Evolutionary conservation across 2,329 filamentous ascomycete genomes (phyloP).

Genomic region (Bretziella fagacearum): DNA sequence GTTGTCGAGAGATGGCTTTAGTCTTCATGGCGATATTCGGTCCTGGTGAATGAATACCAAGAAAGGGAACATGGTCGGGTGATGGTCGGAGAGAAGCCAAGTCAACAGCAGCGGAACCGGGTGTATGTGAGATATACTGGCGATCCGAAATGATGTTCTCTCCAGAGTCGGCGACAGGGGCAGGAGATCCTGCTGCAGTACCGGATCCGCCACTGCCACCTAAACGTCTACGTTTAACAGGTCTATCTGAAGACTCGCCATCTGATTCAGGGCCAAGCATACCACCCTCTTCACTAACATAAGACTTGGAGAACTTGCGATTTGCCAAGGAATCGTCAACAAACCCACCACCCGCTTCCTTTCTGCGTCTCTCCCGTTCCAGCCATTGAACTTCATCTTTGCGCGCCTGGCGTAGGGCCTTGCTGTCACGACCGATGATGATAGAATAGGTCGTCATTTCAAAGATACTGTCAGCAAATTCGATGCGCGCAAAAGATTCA

Average conservation of each 20-base stretch:
- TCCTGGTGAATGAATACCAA: slow-evolving; percentile 55
- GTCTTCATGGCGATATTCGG: slow-evolving; percentile 44
- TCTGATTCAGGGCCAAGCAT: slow-evolving; percentile 49
- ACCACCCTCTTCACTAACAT: slow-evolving; percentile 52
- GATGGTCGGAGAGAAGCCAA: slow-evolving; percentile 42
- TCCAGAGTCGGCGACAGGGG: slow-evolving; percentile 17
- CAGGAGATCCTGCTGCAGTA: not conserved
- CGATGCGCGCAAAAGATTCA: slow-evolving; percentile 43
- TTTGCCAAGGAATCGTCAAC: slow-evolving; percentile 33
- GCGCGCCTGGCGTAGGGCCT: slow-evolving; percentile 37
- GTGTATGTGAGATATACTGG: slow-evolving; percentile 44
- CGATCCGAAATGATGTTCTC: slow-evolving; percentile 37
- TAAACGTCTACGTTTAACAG: slow-evolving; percentile 6
- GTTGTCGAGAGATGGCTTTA: slow-evolving; percentile 56
- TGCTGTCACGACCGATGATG: slow-evolving; percentile 54
- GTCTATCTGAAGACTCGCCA: slow-evolving; percentile 29
- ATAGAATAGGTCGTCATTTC: slow-evolving; percentile 63
- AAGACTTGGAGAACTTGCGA: slow-evolving; percentile 44
- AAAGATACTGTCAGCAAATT: slow-evolving; percentile 60
- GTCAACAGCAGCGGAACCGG: slow-evolving; percentile 42
- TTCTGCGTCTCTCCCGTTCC: slow-evolving; percentile 27
- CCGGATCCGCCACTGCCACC: not conserved
- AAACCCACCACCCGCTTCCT: slow-evolving; percentile 16
- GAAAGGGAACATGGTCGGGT: slow-evolving; percentile 44
- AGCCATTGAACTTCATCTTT: slow-evolving; percentile 33